Conservation (phyloP, 2,329 filamentous ascomycete genomes). For the Talaromyces sp. region DNA sequence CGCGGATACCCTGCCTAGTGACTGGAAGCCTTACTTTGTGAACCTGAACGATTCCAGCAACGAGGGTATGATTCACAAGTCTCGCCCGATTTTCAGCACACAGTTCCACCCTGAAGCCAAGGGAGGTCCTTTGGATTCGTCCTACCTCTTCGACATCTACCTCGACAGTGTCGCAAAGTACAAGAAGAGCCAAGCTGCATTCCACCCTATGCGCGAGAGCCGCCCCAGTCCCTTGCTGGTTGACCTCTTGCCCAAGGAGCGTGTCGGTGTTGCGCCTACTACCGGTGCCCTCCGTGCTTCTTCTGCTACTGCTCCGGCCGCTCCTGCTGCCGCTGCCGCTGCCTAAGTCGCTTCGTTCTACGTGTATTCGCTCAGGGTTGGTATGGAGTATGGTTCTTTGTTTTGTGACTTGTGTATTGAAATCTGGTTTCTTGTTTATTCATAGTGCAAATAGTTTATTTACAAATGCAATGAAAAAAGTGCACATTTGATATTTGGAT, state of each 20-base stretch:
- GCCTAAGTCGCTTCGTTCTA: neutral
- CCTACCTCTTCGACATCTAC: slow-evolving; percentile 96
- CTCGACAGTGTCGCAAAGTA: slow-evolving; percentile 82
- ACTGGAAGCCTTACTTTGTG: slow-evolving; percentile 98
- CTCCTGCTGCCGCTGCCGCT: slow-evolving; percentile 11
- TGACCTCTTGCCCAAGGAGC: slow-evolving; percentile 87
- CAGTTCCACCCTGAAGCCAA: slow-evolving; percentile 99
- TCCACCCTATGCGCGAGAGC: slow-evolving; percentile 70
- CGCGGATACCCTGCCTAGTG: slow-evolving; percentile 68
- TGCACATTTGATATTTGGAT: too few relatives aligned
- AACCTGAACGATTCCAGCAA: slow-evolving; percentile 98
- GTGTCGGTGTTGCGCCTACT: slow-evolving; percentile 78
- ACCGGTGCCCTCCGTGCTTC: slow-evolving; percentile 47
- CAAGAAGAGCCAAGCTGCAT: slow-evolving; percentile 74
- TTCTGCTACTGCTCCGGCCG: slow-evolving; percentile 24
- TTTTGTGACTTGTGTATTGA: neutral
- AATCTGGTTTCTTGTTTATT: neutral
- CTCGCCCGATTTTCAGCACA: slow-evolving; percentile 93
- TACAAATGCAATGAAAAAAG: neutral
- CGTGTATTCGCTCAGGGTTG: neutral
- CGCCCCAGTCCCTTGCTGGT: slow-evolving; percentile 81
- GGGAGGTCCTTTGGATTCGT: slow-evolving; percentile 91
- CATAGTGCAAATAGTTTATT: neutral
- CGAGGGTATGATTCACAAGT: slow-evolving; percentile 95
- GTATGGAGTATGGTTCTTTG: neutral